Conservation (phyloP, 495 filamentous ascomycete genomes). For the Penicillium crystallinum region DNA sequence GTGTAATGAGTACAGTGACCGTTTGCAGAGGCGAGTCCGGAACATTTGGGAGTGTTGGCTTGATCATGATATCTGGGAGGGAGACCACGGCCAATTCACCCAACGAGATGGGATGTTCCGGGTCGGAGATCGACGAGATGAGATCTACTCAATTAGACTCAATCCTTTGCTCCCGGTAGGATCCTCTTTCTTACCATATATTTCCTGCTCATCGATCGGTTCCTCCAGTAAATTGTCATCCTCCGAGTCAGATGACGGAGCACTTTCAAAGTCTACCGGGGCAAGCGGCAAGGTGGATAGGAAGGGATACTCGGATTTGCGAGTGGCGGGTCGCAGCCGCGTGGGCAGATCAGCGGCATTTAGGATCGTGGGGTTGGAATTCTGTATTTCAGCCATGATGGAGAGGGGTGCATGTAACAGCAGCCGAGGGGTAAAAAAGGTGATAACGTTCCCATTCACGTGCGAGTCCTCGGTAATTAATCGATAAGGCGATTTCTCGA, state of each 20-base stretch:
- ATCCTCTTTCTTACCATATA: conserved; percentile 63
- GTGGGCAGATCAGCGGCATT: conserved; percentile 89
- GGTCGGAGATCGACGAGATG: conserved; percentile 88
- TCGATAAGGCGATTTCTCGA: too few species aligned
- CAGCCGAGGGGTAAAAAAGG: conserved; percentile 6
- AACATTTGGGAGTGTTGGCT: conserved; percentile 51
- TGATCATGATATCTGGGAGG: conserved; percentile 82
- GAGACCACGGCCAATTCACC: conserved; percentile 91
- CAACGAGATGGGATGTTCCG: conserved; percentile 90
- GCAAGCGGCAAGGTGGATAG: conserved; percentile 25
- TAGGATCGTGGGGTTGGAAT: conserved; percentile 92
- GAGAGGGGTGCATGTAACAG: background rate
- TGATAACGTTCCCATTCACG: background rate
- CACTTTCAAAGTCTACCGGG: conserved; percentile 25
- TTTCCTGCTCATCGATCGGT: conserved; percentile 92
- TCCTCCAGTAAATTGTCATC: conserved; percentile 66
- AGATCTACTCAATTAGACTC: conserved; percentile 57
- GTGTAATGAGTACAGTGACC: conserved; percentile 66
- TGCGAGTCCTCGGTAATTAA: background rate
- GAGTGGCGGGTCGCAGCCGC: conserved; percentile 50
- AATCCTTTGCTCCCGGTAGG: background rate
- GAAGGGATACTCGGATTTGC: conserved; percentile 42
- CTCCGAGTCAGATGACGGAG: conserved; percentile 35
- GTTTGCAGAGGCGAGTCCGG: conserved; percentile 44
- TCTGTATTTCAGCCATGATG: conserved; percentile 57